Evolutionary conservation across 2,329 filamentous ascomycete species (phyloP).

Genomic region (Albophoma yamanashiensis): DNA sequence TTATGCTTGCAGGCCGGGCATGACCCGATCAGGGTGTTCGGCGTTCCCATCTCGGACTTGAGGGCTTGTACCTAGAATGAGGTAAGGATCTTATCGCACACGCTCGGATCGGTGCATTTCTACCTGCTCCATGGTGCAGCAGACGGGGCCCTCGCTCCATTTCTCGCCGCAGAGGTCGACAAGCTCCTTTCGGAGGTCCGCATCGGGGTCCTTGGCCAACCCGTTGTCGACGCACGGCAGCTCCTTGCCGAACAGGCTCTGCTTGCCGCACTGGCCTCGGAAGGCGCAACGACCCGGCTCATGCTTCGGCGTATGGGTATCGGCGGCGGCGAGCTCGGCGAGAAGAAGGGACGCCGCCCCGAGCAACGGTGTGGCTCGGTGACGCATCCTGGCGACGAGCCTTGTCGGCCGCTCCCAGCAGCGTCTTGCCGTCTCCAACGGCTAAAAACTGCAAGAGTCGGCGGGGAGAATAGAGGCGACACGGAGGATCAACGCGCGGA

Average conservation of each 20-base stretch:
- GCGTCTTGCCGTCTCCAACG: not conserved
- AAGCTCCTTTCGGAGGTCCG: conserved; percentile 62
- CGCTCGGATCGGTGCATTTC: fast-evolving
- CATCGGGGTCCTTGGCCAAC: conserved; percentile 62
- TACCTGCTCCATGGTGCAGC: conserved; percentile 74
- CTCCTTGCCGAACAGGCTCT: conserved; percentile 80
- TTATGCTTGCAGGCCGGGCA: conserved; percentile 97
- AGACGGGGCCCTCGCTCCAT: conserved; percentile 77
- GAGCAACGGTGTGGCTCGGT: conserved; percentile 16
- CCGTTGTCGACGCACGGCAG: conserved; percentile 91
- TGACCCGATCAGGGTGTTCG: conserved; percentile 79
- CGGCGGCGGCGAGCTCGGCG: conserved; percentile 12
- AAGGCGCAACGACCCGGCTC: conserved; percentile 85
- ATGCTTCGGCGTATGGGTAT: conserved; percentile 49
- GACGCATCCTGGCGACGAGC: conserved; percentile 17
- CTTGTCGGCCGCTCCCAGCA: not conserved
- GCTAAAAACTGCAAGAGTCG: not conserved
- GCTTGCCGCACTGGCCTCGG: conserved; percentile 82
- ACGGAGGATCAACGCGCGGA: not conserved
- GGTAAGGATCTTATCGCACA: not conserved
- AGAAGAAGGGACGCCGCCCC: conserved; percentile 20
- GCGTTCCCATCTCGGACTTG: conserved; percentile 74
- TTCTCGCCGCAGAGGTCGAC: conserved; percentile 77
- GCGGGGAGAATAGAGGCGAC: not conserved
- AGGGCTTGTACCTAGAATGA: conserved; percentile 58